A percentile compares a stretch with the other conserved stretches of the same genome.
These are phyloP conservation scores for Paramecium primaurelia DNA, from an alignment of 73 alveolate genomes.

Conservation along the genomic window DNA sequence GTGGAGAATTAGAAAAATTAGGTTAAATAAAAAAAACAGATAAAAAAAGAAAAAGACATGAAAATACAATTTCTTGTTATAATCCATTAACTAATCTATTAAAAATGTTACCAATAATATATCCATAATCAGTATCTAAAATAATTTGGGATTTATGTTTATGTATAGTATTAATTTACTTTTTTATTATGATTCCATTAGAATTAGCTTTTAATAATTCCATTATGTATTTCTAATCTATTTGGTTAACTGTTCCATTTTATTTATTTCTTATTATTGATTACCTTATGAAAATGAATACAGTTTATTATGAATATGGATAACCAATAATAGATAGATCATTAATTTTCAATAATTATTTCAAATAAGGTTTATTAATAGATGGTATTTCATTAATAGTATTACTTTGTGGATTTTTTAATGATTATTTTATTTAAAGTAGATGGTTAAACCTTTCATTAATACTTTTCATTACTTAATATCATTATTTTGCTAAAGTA, in stretches of 20 bases:
- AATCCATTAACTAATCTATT: background rate
- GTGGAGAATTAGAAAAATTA: background rate
- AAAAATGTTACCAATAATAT: background rate
- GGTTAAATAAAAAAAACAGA: background rate
- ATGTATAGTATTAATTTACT: slow-evolving; percentile 10
- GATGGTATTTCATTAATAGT: background rate
- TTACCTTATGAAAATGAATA: slow-evolving; percentile 11
- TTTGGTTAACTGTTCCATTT: background rate
- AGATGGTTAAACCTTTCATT: background rate
- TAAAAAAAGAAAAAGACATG: background rate
- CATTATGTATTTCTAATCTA: background rate
- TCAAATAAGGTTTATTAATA: background rate
- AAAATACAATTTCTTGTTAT: background rate
- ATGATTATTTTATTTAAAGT: background rate
- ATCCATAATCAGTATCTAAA: background rate
- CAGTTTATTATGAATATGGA: slow-evolving; percentile 37
- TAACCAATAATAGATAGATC: slow-evolving; percentile 10
- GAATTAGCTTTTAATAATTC: background rate
- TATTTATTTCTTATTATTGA: background rate
- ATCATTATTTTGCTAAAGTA: background rate
- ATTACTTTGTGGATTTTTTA: background rate
- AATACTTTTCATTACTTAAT: background rate
- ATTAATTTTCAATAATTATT: background rate
- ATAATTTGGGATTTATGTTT: background rate
- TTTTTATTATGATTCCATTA: slow-evolving; percentile 18